phyloP scores from a whole-genome alignment of 805 yeast genomes.

The Wickerhamiella cacticola region DNA sequence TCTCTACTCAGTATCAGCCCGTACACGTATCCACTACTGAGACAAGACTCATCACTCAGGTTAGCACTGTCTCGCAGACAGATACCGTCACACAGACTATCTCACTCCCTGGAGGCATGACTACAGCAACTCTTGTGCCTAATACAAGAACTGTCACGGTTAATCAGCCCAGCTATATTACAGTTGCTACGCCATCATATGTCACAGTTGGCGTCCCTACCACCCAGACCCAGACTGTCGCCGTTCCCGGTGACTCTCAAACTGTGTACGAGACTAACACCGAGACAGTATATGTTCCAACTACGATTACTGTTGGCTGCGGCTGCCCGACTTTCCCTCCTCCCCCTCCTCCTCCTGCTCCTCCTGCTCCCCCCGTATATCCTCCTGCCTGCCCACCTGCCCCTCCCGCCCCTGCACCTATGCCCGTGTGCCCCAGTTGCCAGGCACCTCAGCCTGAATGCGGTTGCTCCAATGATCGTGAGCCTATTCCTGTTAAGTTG shows the following conservation, averaged over 20 bases:
- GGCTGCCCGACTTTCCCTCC: not conserved
- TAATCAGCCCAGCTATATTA: not conserved
- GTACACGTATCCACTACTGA: constrained; percentile 3
- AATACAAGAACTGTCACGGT: not conserved
- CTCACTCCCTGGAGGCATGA: not conserved
- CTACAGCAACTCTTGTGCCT: not conserved
- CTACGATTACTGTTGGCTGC: not conserved
- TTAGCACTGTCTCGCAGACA: not conserved
- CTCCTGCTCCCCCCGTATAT: not conserved
- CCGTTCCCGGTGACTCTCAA: not conserved
- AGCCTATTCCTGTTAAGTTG: constrained; percentile 4
- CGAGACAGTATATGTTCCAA: not conserved
- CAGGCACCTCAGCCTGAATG: not conserved
- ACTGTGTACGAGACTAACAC: not conserved
- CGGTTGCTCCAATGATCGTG: not conserved
- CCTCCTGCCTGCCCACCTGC: not conserved
- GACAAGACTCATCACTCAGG: not conserved
- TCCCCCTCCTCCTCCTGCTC: constrained; percentile 5
- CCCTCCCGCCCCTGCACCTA: not conserved
- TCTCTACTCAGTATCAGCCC: not conserved
- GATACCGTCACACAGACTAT: not conserved
- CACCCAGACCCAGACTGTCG: not conserved
- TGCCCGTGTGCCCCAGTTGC: constrained; percentile 2
- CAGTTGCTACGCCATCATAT: not conserved
- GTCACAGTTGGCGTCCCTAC: not conserved